Base-by-base conservation (phyloP, 2,329 filamentous ascomycete genomes). In the Bimuria novae-zelandiae region DNA sequence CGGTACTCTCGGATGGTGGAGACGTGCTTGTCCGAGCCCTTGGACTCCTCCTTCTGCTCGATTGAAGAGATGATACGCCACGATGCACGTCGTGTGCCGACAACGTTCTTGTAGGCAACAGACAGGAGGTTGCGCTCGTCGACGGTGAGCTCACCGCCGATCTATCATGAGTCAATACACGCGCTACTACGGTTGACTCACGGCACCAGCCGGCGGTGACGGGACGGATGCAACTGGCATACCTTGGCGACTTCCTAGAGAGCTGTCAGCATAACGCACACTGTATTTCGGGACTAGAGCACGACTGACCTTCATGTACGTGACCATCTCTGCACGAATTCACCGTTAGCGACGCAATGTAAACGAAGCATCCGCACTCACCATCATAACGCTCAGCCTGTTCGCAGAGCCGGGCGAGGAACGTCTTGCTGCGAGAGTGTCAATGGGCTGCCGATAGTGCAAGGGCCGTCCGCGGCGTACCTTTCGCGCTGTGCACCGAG, bases 61-160 rank as follows among this genome's bases (percentile, higher is more conserved):
- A 99, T 97, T 76, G 94, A 97, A 76, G 92, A 95, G 81, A 99
- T 95, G 81, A 99, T 97, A 82, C 93, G 88, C 93, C 93, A 99
- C 71, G 92, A 97, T 75, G 93, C 93, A 87, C 94, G 93, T 79
- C 93, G 89, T 75, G 94, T 95, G 73, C 94, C 93, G 72, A 99
- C 91, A 58, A 99, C 94, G 81, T 99, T 99, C 90, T 99, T 99
- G 89, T 99, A 99, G 77, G 93, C 93, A 73, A 97, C 94, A 65
- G 91, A 96, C 65, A 99, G 88, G 63, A 99, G 89, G 83, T 97
- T 97, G 75, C 85, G 84, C 78, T 88, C 85, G 71, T 88, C 85
- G 62, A 88, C 85, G 59, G 84, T 83, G 69, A 88, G 81, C 74
- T 88, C 85, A 69, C 85, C 84, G 70, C 83, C 84, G 66, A 87